Evolutionary conservation across 805 yeast genomes (phyloP).

Genomic region (Ogataea polymorpha): DNA sequence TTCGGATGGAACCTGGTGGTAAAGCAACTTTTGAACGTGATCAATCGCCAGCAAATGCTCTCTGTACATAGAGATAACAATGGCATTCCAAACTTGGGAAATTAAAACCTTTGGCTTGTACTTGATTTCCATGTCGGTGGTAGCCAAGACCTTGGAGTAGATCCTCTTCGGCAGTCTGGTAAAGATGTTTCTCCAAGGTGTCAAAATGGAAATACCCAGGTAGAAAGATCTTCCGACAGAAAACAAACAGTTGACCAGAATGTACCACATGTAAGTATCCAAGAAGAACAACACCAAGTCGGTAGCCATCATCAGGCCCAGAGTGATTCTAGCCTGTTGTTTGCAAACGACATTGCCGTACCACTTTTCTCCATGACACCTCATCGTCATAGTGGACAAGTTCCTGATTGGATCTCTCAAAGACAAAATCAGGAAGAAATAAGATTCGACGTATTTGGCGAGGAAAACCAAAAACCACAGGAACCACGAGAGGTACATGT

Average conservation of each 20-base stretch:
- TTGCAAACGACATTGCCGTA: conserved; percentile 71
- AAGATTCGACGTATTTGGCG: conserved; percentile 88
- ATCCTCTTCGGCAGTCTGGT: conserved; percentile 98
- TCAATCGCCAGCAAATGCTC: conserved; percentile 97
- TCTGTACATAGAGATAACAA: conserved; percentile 98
- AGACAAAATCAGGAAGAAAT: conserved; percentile 84
- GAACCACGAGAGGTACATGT: conserved; percentile 94
- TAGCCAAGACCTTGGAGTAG: conserved; percentile 94
- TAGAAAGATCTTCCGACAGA: conserved; percentile 98
- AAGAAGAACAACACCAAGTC: conserved; percentile 94
- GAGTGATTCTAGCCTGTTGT: conserved; percentile 83
- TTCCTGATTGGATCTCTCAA: conserved; percentile 93
- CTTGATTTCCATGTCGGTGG: conserved; percentile 98
- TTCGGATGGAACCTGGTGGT: conserved; percentile 98
- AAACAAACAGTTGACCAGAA: conserved; percentile 89
- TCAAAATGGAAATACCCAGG: conserved; percentile 96
- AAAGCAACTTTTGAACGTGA: conserved; percentile 94
- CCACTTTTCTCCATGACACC: conserved; percentile 96
- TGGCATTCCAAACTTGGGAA: conserved; percentile 99
- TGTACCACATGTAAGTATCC: conserved; percentile 99
- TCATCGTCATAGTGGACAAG: conserved; percentile 78
- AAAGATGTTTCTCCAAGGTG: conserved; percentile 99
- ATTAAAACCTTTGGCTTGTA: conserved; percentile 97
- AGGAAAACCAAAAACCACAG: conserved; percentile 87
- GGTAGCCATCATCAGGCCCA: conserved; percentile 90